phyloP scores from a whole-genome alignment of 2,329 filamentous ascomycete species.

The Tolypocladium cylindrosporum region DNA sequence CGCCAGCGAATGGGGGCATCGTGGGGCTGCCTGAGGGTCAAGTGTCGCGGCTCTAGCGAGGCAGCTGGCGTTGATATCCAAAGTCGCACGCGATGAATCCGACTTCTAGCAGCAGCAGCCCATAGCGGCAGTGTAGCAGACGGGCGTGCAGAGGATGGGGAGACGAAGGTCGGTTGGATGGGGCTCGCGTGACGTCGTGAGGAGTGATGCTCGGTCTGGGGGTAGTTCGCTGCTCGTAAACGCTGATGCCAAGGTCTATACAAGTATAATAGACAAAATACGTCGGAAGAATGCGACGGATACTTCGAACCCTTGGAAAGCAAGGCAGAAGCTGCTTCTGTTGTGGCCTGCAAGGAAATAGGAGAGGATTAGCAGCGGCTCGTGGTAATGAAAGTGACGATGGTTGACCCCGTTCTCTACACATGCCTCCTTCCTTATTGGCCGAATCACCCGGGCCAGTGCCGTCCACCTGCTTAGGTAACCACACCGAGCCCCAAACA shows the following conservation, averaged over 20 bases:
- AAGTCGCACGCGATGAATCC: neutral
- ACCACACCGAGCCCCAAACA: neutral
- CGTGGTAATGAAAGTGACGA: neutral
- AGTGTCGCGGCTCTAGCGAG: neutral
- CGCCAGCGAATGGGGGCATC: slow-evolving; percentile 27
- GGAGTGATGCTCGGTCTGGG: neutral
- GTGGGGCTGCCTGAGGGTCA: slow-evolving; percentile 15
- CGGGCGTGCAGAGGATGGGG: slow-evolving; percentile 1
- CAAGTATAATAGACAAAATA: neutral
- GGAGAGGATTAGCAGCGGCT: neutral
- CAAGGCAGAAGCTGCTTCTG: neutral
- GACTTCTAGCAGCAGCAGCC: slow-evolving; percentile 10
- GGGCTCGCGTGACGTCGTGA: slow-evolving; percentile 8
- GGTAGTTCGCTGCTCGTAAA: neutral
- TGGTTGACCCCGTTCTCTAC: neutral
- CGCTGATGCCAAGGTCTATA: neutral
- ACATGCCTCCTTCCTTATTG: neutral
- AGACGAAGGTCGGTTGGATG: neutral
- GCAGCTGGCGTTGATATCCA: neutral
- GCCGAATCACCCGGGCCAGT: neutral
- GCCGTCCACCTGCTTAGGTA: neutral
- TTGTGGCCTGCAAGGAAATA: neutral
- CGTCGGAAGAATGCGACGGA: neutral
- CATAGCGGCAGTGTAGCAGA: slow-evolving; percentile 13
- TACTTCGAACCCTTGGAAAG: neutral